Evolutionary conservation across 352 stramenopile genomes (phyloP).

Genomic region (Pythium periplocum): DNA sequence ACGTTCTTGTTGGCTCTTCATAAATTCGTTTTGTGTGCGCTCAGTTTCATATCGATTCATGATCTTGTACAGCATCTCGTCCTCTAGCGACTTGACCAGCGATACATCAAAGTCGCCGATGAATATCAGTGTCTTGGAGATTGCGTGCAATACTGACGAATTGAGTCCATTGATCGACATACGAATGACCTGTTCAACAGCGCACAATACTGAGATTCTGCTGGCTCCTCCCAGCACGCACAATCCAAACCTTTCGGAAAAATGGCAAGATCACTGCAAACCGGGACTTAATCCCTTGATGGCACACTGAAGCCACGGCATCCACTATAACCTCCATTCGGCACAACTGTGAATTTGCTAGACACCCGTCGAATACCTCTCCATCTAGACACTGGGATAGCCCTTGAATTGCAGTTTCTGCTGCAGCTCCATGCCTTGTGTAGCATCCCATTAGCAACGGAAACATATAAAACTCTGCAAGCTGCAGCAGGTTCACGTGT

Average conservation of each 20-base stretch:
- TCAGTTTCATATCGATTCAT: slow-evolving; percentile 63
- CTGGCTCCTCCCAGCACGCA: too few species aligned
- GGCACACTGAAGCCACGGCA: slow-evolving; percentile 59
- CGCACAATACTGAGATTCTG: neutral
- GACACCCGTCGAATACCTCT: slow-evolving; percentile 40
- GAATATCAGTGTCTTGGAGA: slow-evolving; percentile 68
- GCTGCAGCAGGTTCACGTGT: neutral
- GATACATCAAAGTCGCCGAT: slow-evolving; percentile 69
- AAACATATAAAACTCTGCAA: slow-evolving; percentile 70
- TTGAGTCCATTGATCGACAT: slow-evolving; percentile 35
- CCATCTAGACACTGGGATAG: slow-evolving; percentile 59
- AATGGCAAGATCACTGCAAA: slow-evolving; percentile 57
- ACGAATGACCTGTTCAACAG: slow-evolving; percentile 35
- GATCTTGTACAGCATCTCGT: slow-evolving; percentile 69
- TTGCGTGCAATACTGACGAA: slow-evolving; percentile 49
- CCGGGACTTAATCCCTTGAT: slow-evolving; percentile 72
- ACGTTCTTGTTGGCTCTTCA: slow-evolving; percentile 7
- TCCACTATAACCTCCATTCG: slow-evolving; percentile 54
- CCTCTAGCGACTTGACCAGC: slow-evolving; percentile 55
- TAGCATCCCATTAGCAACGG: slow-evolving; percentile 74
- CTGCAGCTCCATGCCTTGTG: slow-evolving; percentile 57
- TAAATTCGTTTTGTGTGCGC: slow-evolving; percentile 16
- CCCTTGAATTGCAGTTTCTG: slow-evolving; percentile 37
- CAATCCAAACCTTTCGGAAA: slow-evolving; percentile 50
- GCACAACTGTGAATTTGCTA: slow-evolving; percentile 25